Conservation (phyloP, 495 filamentous ascomycete species). For the Usnea hakonensis region DNA sequence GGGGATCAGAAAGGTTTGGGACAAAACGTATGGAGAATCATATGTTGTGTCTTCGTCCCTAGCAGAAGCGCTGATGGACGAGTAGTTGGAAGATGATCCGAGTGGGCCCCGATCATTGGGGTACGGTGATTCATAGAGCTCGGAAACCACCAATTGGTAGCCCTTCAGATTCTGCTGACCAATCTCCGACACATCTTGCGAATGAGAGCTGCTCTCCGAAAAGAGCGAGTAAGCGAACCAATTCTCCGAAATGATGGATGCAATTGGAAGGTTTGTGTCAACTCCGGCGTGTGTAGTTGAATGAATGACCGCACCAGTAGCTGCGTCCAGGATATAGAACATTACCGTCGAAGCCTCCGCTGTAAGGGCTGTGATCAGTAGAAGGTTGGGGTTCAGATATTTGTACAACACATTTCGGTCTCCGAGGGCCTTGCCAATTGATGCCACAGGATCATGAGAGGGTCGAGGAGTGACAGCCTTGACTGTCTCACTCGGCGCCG, state of each 20-base stretch:
- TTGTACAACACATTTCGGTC: conserved; percentile 93
- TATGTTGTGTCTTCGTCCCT: conserved; percentile 31
- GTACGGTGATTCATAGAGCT: conserved; percentile 78
- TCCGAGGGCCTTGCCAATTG: conserved; percentile 87
- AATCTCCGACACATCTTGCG: conserved; percentile 31
- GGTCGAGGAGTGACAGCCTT: conserved; percentile 58
- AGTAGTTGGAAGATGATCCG: conserved; percentile 57
- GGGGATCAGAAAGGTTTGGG: conserved; percentile 71
- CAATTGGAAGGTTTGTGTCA: conserved; percentile 66
- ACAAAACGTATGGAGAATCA: conserved; percentile 59
- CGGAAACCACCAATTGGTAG: conserved; percentile 79
- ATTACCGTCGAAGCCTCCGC: conserved; percentile 48
- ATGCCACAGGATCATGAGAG: conserved; percentile 78
- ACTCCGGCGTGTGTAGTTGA: conserved; percentile 62
- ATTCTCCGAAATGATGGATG: conserved; percentile 79
- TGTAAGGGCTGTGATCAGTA: conserved; percentile 65
- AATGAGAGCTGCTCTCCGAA: conserved; percentile 44
- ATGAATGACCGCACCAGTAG: conserved; percentile 73
- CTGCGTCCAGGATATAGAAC: conserved; percentile 78
- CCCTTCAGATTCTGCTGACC: conserved; percentile 40
- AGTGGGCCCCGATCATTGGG: conserved; percentile 82
- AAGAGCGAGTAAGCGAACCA: conserved; percentile 93
- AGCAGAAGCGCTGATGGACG: conserved; percentile 53
- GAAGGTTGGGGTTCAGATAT: conserved; percentile 83
- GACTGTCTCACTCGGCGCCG: conserved; percentile 58